Conservation (phyloP, 2,329 filamentous ascomycete genomes). For the Ophiocordyceps sinensis region DNA sequence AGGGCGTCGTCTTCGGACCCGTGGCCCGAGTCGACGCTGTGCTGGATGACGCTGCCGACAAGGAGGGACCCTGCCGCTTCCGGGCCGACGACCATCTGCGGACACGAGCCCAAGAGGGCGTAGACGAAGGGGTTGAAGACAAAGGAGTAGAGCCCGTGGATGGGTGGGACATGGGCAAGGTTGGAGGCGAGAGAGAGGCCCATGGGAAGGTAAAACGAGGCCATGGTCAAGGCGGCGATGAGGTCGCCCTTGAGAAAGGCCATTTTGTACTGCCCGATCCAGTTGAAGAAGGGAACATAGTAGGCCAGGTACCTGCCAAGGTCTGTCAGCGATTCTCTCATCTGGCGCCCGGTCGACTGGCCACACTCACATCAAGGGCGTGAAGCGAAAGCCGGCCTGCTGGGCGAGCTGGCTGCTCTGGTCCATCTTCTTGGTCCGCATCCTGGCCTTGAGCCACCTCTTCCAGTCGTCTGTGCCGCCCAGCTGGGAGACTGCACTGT, state of each 20-base stretch:
- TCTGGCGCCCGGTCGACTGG: background rate
- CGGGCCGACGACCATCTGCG: constrained; percentile 86
- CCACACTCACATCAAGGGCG: constrained; percentile 51
- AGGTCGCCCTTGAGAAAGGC: constrained; percentile 76
- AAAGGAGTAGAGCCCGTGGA: constrained; percentile 89
- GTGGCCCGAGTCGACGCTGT: constrained; percentile 55
- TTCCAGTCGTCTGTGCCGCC: constrained; percentile 30
- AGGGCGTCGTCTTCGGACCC: constrained; percentile 48
- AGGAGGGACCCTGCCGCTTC: constrained; percentile 89
- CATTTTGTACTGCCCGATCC: constrained; percentile 77
- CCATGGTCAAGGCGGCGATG: constrained; percentile 80
- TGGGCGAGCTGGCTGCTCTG: constrained; percentile 59
- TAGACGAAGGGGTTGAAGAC: constrained; percentile 88
- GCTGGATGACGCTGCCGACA: constrained; percentile 72
- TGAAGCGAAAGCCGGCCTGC: constrained; percentile 59
- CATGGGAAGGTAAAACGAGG: constrained; percentile 98
- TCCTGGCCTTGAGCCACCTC: constrained; percentile 32
- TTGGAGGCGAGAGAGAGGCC: constrained; percentile 85
- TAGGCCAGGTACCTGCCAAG: constrained; percentile 66
- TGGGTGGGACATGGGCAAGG: constrained; percentile 79
- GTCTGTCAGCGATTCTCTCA: background rate
- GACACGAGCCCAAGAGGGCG: constrained; percentile 78
- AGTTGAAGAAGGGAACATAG: constrained; percentile 82
- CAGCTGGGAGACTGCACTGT: constrained; percentile 22
- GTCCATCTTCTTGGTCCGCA: constrained; percentile 52